Evolutionary conservation across 2,329 filamentous ascomycete genomes (phyloP).

Genomic region (Saccharata proteae): DNA sequence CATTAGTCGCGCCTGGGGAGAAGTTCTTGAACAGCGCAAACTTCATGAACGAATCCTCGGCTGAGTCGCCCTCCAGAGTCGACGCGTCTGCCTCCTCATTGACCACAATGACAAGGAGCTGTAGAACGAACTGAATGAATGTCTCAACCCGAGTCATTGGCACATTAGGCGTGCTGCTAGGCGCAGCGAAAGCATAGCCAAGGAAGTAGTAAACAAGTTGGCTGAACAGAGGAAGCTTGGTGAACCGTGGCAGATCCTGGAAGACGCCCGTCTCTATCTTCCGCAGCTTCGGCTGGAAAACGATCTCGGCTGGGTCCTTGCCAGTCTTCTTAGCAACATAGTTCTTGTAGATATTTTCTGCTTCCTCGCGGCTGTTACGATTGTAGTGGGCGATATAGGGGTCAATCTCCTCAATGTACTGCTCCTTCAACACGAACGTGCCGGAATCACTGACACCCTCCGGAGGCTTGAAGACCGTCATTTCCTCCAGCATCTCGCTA

Average conservation of each 20-base stretch:
- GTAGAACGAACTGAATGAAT: conserved; percentile 82
- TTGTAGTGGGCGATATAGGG: conserved; percentile 94
- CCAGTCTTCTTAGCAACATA: conserved; percentile 81
- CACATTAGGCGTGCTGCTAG: conserved; percentile 58
- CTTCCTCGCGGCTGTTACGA: conserved; percentile 93
- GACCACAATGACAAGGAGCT: conserved; percentile 75
- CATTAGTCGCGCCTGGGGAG: conserved; percentile 23
- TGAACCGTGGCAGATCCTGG: conserved; percentile 63
- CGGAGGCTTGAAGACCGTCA: conserved; percentile 79
- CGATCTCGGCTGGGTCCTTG: conserved; percentile 67
- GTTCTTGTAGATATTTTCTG: conserved; percentile 76
- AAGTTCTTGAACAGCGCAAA: conserved; percentile 55
- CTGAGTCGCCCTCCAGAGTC: conserved; percentile 27
- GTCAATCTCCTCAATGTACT: conserved; percentile 79
- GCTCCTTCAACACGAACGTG: conserved; percentile 80
- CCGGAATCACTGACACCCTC: conserved; percentile 88
- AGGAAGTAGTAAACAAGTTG: conserved; percentile 85
- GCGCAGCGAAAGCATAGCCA: conserved; percentile 62
- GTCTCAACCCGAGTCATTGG: conserved; percentile 76
- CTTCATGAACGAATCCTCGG: conserved; percentile 55
- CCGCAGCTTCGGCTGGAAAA: conserved; percentile 78
- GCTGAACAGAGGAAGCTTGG: conserved; percentile 70
- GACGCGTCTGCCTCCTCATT: conserved; percentile 58
- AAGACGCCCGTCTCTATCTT: conserved; percentile 70
- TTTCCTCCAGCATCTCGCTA: conserved; percentile 68